Evolutionary conservation across 805 yeast species (phyloP), one percentile per base, ranked within the genome.

Genomic region (Barnettozyma salicaria): DNA sequence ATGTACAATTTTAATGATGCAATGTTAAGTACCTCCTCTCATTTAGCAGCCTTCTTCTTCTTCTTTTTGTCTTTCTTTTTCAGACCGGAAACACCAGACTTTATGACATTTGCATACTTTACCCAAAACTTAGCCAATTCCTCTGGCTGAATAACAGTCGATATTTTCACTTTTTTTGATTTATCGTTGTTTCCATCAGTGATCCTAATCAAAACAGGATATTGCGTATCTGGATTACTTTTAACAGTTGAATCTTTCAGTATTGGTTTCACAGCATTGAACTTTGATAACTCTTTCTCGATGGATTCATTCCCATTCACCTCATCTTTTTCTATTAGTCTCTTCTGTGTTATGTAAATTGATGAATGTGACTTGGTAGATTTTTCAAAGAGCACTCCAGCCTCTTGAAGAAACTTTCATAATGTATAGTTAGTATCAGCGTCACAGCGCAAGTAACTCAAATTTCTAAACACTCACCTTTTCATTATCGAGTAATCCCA

Each of bases 21-120:
- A 25, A 20, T 13, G 10, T 12, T 11, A 23, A 17, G 5, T 7
- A 18, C 27, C n/a, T n/a, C 18, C 19, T 9, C 6, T 37, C 40
- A 44, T 42, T 60, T 61, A 29, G 59, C 56, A 58, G 66, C 46
- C 62, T 67, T 70, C 55, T 71, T 68, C 64, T 75, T 78, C 64
- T 71, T 73, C 68, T 77, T 78, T 68, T 85, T 86, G 42, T 83
- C 86, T 65, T 85, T 87, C 72, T 81, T 85, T 55, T 77, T 73
- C 58, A 89, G 68, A 2, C 95, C 96, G 4, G 64, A 64, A 58
- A 84, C 76, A 5, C 92, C 89, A 17, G 67, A 55, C 55, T 85
- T 88, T 39, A 88, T 67, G 0, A 73, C 73, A 29, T 75, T 76
- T 1, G 85, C 62, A 60, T 88, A 89, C 19, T 76, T 78, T 29